A percentile compares a stretch with the other conserved stretches of the same genome.
Conservation (phyloP, 2,329 filamentous ascomycete species). For the Penicillium expansum region DNA sequence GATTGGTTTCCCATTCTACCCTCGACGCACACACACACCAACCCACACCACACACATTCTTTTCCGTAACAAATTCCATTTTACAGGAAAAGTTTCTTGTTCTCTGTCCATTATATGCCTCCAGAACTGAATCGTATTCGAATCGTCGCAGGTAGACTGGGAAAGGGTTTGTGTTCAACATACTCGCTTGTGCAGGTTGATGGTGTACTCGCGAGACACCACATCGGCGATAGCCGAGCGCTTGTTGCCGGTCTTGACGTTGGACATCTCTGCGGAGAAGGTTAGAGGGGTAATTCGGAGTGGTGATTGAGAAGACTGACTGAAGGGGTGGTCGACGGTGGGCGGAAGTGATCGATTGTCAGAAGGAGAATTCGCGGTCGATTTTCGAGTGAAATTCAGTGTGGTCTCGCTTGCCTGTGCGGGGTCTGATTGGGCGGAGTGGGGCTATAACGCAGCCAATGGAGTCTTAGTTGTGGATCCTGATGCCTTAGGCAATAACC, state of each 20-base stretch:
- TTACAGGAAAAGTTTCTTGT: constrained; percentile 24
- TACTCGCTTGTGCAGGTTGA: constrained; percentile 99
- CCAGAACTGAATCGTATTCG: constrained; percentile 24
- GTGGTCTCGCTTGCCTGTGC: constrained; percentile 38
- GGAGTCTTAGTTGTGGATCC: background rate
- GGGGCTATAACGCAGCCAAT: background rate
- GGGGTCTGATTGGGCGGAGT: constrained; percentile 28
- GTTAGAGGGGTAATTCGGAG: constrained; percentile 9
- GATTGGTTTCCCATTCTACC: constrained; percentile 4
- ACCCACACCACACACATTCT: constrained; percentile 17
- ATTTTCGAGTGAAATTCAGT: constrained; percentile 36
- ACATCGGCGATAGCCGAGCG: constrained; percentile 98
- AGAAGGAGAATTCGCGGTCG: constrained; percentile 25
- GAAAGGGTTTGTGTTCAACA: constrained; percentile 47
- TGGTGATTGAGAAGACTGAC: constrained; percentile 27
- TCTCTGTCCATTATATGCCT: constrained; percentile 36
- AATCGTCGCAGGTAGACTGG: constrained; percentile 22
- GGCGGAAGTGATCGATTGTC: constrained; percentile 38
- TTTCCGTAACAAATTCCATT: constrained; percentile 20
- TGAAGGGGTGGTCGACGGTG: constrained; percentile 41
- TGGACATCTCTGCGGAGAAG: constrained; percentile 60
- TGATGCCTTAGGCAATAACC: background rate
- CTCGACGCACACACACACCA: constrained; percentile 1
- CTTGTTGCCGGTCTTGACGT: constrained; percentile 67
- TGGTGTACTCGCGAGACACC: constrained; percentile 99